Conservation (phyloP, 2,329 filamentous ascomycete genomes). For the Cytospora piceicola region DNA sequence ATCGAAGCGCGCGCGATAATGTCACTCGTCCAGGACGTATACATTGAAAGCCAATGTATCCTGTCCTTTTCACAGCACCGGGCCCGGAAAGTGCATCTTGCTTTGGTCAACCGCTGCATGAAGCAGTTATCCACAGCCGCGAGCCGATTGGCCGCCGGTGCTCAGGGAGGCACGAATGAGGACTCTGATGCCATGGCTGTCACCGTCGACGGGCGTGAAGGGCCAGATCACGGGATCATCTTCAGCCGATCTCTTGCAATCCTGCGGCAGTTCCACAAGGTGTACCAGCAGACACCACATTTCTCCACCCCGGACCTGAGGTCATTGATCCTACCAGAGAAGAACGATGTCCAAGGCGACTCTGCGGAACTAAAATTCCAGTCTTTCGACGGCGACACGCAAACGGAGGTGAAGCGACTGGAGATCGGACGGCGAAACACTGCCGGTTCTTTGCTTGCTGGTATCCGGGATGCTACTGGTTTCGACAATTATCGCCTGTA, state of each 20-base stretch:
- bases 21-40: constrained; percentile 71
- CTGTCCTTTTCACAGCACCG: constrained; percentile 52
- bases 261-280: constrained; percentile 67
- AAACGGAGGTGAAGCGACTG: constrained; percentile 64
- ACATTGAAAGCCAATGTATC: constrained; percentile 64
- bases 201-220: constrained; percentile 46
- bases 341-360: constrained; percentile 63
- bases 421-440: constrained; percentile 73
- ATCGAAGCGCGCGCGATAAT: constrained; percentile 72
- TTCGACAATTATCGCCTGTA: constrained; percentile 78
- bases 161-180: constrained; percentile 38
- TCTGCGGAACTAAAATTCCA: constrained; percentile 73
- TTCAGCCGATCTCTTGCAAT: constrained; percentile 73
- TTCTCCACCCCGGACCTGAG: constrained; percentile 63
- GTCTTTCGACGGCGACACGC: constrained; percentile 65
- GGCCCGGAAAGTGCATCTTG: constrained; percentile 65
- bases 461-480: constrained; percentile 69
- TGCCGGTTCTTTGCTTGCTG: constrained; percentile 68
- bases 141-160: constrained; percentile 50
- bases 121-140: constrained; percentile 69
- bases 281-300: constrained; percentile 64
- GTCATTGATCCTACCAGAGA: constrained; percentile 55
- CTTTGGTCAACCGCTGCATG: constrained; percentile 74
- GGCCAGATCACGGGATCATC: constrained; percentile 57
- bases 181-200: constrained; percentile 60